These are phyloP conservation scores for Debaryomyces castellii DNA, from an alignment of 805 yeast species.

Conservation along the genomic window DNA sequence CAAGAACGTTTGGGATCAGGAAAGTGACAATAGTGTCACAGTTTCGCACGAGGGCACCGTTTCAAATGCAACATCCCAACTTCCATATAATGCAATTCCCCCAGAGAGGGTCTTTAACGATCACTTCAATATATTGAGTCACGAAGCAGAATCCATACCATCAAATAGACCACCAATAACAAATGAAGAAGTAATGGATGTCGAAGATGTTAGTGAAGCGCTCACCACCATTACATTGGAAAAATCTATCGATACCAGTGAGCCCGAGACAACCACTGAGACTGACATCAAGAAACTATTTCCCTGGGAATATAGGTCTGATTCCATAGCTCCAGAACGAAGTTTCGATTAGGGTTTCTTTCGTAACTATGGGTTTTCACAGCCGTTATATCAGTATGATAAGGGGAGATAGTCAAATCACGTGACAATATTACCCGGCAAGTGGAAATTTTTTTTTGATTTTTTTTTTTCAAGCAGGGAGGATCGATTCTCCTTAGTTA, in stretches of 20 bases:
- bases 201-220: neutral
- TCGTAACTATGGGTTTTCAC: neutral
- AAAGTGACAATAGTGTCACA: conserved; percentile 4
- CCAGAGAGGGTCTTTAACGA: conserved; percentile 26
- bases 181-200: neutral
- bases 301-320: conserved; percentile 35
- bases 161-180: neutral
- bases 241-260: neutral
- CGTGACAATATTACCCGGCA: conserved; percentile 1
- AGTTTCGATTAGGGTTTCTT: conserved; percentile 15
- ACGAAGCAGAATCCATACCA: neutral
- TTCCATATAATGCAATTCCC: neutral
- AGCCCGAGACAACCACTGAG: neutral
- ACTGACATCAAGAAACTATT: conserved; percentile 21
- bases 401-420: neutral
- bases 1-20: conserved; percentile 28
- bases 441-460: conserved; percentile 1
- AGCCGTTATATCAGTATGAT: neutral
- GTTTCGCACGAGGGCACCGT: neutral
- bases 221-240: neutral
- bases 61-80: neutral
- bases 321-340: conserved; percentile 19
- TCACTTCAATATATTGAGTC: neutral
- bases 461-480: conserved; percentile 1
- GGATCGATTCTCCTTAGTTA: neutral